phyloP scores from a whole-genome alignment of 164 flowering plant genomes.

The Umbellularia californica region DNA sequence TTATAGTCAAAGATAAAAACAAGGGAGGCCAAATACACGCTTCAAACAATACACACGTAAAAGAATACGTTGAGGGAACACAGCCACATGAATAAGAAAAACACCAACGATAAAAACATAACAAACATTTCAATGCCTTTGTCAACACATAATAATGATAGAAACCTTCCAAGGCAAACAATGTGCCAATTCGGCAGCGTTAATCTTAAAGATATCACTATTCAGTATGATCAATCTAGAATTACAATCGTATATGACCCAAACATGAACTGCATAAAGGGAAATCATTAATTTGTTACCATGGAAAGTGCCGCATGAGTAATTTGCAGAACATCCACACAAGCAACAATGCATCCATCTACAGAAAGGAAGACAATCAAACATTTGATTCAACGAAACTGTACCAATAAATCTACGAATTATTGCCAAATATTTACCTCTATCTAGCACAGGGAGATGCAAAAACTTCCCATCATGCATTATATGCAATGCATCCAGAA shows the following conservation, averaged over 20 bases:
- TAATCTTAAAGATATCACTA: neutral
- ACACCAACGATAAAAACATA: no score
- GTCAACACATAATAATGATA: no score
- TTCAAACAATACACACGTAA: no score
- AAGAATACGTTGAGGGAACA: no score
- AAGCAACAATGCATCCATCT: constrained; percentile 81
- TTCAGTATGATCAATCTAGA: neutral
- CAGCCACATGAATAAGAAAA: no score
- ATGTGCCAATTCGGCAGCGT: neutral
- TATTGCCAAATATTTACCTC: constrained; percentile 37
- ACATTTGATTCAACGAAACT: neutral
- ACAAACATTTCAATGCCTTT: no score
- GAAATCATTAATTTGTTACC: constrained; percentile 38
- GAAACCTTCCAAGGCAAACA: no score
- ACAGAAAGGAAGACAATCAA: constrained; percentile 19
- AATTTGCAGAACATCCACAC: constrained; percentile 91
- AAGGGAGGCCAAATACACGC: no score
- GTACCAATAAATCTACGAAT: neutral
- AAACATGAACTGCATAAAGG: neutral
- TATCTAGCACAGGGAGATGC: constrained; percentile 90
- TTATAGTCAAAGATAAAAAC: no score
- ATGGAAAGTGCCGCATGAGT: constrained; percentile 96
- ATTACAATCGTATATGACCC: neutral
- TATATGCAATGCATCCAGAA: constrained; percentile 89
- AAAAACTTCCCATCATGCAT: constrained; percentile 97